These are phyloP conservation scores for Trichoderma asperellum DNA, from an alignment of 2,329 filamentous ascomycete species.

Conservation along the genomic window DNA sequence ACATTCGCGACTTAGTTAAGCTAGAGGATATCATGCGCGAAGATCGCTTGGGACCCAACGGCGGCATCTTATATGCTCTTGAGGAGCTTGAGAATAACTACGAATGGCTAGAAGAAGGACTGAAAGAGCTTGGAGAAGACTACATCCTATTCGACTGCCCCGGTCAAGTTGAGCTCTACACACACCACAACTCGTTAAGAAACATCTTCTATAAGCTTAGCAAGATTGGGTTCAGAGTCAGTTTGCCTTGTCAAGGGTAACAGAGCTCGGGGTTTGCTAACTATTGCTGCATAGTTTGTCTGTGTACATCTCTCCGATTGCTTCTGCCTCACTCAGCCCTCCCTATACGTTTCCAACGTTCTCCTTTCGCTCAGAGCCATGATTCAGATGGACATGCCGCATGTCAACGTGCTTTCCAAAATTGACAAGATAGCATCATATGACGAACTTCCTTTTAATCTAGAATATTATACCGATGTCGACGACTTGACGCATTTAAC, in stretches of 20 bases:
- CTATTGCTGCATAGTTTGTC: slow-evolving; percentile 67
- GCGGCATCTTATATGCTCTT: slow-evolving; percentile 87
- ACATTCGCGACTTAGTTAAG: slow-evolving; percentile 86
- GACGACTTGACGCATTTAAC: slow-evolving; percentile 87
- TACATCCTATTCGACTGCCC: slow-evolving; percentile 96
- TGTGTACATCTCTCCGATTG: slow-evolving; percentile 93
- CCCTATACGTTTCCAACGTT: slow-evolving; percentile 91
- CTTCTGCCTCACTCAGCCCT: slow-evolving; percentile 89
- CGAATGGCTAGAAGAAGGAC: slow-evolving; percentile 83
- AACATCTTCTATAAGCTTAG: slow-evolving; percentile 91
- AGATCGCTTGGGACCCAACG: slow-evolving; percentile 88
- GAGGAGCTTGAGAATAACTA: slow-evolving; percentile 94
- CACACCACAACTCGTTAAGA: slow-evolving; percentile 87
- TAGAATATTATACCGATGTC: slow-evolving; percentile 97
- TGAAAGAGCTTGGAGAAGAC: slow-evolving; percentile 82
- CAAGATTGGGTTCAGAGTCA: slow-evolving; percentile 88
- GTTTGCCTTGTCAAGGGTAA: slow-evolving; percentile 38
- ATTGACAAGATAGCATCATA: slow-evolving; percentile 92
- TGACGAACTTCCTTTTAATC: slow-evolving; percentile 86
- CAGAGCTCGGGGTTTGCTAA: neutral
- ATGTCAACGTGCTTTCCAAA: slow-evolving; percentile 95
- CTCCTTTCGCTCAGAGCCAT: slow-evolving; percentile 92
- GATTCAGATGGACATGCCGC: slow-evolving; percentile 96
- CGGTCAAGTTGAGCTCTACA: slow-evolving; percentile 95
- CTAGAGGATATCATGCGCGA: slow-evolving; percentile 95